Evolutionary conservation across 129 eudicot genomes (phyloP).

Genomic region (Flaveria brownii): DNA sequence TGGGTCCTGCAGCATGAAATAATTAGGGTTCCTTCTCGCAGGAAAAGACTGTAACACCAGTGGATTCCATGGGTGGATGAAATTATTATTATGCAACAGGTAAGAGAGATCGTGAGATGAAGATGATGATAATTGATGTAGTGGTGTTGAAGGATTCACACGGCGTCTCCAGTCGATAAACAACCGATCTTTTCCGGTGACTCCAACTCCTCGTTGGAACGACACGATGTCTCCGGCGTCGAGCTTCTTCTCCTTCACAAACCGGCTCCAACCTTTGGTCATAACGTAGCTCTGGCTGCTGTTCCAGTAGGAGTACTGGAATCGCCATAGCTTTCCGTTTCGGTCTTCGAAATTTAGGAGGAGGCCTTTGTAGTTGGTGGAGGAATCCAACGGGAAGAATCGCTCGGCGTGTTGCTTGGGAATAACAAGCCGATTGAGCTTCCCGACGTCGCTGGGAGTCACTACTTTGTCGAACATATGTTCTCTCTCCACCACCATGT

Average conservation of each 20-base stretch:
- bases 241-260: conserved; percentile 81
- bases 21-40: conserved; percentile 27
- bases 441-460: conserved; percentile 92
- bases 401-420: conserved; percentile 90
- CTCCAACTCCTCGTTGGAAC: conserved; percentile 80
- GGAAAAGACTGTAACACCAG: conserved; percentile 37
- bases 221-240: conserved; percentile 86
- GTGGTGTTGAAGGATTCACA: conserved; percentile 39
- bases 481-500: conserved; percentile 50
- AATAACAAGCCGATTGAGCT: conserved; percentile 79
- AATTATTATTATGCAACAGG: conserved; percentile 15
- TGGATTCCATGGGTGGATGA: conserved; percentile 49
- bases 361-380: conserved; percentile 64
- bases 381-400: conserved; percentile 75
- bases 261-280: conserved; percentile 96
- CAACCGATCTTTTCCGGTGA: conserved; percentile 55
- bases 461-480: conserved; percentile 92
- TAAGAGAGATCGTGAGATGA: conserved; percentile 19
- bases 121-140: conserved; percentile 17
- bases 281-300: conserved; percentile 96
- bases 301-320: conserved; percentile 88
- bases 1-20: conserved; percentile 24
- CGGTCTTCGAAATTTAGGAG: conserved; percentile 71
- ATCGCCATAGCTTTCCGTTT: conserved; percentile 80
- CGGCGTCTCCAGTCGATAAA: conserved; percentile 90